Evolutionary conservation across 208 protist species (phyloP).

Genomic region (Trypanosoma cruzi): DNA sequence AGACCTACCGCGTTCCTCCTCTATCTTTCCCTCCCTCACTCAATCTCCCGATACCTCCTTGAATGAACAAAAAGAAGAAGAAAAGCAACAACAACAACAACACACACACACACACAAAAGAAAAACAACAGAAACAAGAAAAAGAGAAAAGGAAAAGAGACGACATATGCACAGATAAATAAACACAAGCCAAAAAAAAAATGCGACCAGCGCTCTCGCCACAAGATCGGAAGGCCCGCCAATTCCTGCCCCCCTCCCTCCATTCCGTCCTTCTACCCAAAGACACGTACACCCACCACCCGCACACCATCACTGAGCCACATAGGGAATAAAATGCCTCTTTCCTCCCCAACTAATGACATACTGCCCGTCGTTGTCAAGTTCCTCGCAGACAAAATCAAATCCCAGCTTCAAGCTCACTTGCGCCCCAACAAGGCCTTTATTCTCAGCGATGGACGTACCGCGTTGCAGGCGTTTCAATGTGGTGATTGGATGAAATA

Average conservation of each 20-base stretch:
- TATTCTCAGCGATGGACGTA: background rate
- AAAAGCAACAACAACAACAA: background rate
- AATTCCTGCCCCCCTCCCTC: too few species aligned
- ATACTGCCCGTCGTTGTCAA: conserved; percentile 31
- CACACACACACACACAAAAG: background rate
- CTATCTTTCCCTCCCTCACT: too few species aligned
- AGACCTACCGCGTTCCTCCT: too few species aligned
- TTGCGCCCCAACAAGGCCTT: conserved; percentile 35
- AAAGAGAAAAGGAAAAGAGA: too few species aligned
- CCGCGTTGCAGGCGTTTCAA: conserved; percentile 1
- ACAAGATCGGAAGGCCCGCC: too few species aligned
- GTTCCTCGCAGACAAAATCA: conserved; percentile 37
- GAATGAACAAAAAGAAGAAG: too few species aligned
- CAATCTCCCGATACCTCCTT: too few species aligned
- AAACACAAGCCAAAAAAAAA: background rate
- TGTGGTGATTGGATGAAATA: conserved; percentile 34
- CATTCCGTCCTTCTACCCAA: too few species aligned
- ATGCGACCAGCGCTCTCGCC: background rate
- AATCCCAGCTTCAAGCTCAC: conserved; percentile 39
- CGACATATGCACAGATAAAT: too few species aligned
- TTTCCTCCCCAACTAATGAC: conserved; percentile 37
- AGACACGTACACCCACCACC: background rate
- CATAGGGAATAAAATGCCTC: conserved; percentile 26
- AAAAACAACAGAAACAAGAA: background rate
- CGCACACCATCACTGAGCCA: background rate